Conservation (phyloP, 495 filamentous ascomycete species). For the Penicillium antarcticum region DNA sequence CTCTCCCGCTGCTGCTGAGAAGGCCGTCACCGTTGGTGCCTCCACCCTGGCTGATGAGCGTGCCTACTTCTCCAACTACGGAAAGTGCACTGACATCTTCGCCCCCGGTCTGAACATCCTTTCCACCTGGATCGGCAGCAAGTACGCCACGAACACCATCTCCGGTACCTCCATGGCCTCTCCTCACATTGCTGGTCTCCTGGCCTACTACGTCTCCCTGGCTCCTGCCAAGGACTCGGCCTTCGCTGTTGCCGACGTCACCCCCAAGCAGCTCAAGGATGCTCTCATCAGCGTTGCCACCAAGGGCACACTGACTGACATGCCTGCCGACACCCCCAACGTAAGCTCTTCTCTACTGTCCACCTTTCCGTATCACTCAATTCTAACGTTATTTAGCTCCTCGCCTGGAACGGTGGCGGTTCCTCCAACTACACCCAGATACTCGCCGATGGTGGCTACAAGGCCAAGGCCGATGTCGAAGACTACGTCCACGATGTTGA, state of each 20-base stretch:
- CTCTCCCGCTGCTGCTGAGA: slow-evolving; percentile 91
- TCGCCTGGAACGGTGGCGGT: slow-evolving; percentile 99
- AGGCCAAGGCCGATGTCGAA: slow-evolving; percentile 19
- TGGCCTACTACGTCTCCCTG: slow-evolving; percentile 96
- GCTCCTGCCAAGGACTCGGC: slow-evolving; percentile 85
- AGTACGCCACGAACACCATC: slow-evolving; percentile 93
- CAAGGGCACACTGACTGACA: slow-evolving; percentile 71
- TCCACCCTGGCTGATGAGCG: slow-evolving; percentile 91
- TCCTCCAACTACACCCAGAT: slow-evolving; percentile 86
- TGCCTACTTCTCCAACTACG: slow-evolving; percentile 99
- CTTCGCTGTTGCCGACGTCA: slow-evolving; percentile 84
- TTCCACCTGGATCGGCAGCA: slow-evolving; percentile 97
- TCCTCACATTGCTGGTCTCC: slow-evolving; percentile 91
- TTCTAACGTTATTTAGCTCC: slow-evolving; percentile 58
- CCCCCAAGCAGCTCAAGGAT: slow-evolving; percentile 90
- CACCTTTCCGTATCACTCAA: neutral
- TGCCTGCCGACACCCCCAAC: slow-evolving; percentile 80
- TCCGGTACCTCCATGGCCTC: slow-evolving; percentile 99
- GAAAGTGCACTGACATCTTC: slow-evolving; percentile 99
- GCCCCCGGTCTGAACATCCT: slow-evolving; percentile 95
- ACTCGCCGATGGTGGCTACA: slow-evolving; percentile 59
- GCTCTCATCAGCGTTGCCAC: slow-evolving; percentile 84
- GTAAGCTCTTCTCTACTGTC: slow-evolving; percentile 40
- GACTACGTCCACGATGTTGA: slow-evolving; percentile 12
- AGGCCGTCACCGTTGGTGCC: slow-evolving; percentile 95